Base-by-base conservation (phyloP, 805 yeast genomes). In the Candida ipomoeae region DNA sequence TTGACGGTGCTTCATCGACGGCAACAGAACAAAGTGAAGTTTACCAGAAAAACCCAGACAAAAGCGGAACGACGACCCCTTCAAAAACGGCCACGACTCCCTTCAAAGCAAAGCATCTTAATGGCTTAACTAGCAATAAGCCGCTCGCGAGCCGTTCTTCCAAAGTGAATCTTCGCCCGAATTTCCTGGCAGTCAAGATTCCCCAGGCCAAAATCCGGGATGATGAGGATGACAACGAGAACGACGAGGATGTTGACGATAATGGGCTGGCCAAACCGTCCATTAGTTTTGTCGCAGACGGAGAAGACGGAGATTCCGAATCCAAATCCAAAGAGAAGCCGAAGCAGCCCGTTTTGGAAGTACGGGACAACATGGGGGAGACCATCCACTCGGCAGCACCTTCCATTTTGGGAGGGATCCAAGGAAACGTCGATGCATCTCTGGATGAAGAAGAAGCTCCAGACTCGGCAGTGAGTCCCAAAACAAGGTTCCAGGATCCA, bases 151-250 rank as follows among this genome's bases (percentile, higher is more conserved):
- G 64, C 7, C 62, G 68, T 41, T 65, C 75, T 1, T 65, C 73
- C 1, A 59, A 63, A 14, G 64, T 74, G 14, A 70, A 71, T 49
- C 65, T 74, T 37, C 73, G 80, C 43, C 88, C 90, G 0, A 80
- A 81, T 42, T 84, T 87, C 57, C 81, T 87, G 34, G 85, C 92
- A 2, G 84, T 82, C 40, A 83, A 85, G 44, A 75, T 86, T 45
- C 94, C 94, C 1, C 77, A 80, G 53, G 80, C 92, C 0, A 81
- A 77, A 53, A 76, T 86, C 0, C 68, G 83, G 43, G 88, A 84
- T 51, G 85, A 84, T 53, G 89, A 85, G 0, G 79, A 79, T 18
- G 90, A 87, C 14, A 69, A 62, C 13, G 57, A 53, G 5, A 62
- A 45, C 3, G 58, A 48, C 14, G 66, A 50, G 10, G 53, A 48